phyloP scores from a whole-genome alignment of 306 rosid genomes.

The Ormosia emarginata region DNA sequence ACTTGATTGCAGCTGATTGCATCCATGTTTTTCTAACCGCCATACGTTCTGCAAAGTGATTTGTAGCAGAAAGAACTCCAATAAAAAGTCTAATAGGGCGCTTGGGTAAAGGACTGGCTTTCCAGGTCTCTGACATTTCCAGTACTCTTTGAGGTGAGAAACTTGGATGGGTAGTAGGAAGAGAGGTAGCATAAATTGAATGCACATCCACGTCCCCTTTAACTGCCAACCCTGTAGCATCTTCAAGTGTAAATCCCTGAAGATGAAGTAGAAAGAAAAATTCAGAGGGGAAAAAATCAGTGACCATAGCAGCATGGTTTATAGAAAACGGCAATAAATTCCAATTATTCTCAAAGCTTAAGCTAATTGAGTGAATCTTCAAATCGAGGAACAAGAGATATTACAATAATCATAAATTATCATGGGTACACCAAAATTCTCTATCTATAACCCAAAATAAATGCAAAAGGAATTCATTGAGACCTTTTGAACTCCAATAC shows the following conservation, averaged over 20 bases:
- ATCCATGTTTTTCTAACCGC: conserved; percentile 93
- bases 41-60: conserved; percentile 95
- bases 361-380: background rate
- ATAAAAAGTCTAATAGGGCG: conserved; percentile 56
- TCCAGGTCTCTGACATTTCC: conserved; percentile 86
- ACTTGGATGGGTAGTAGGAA: conserved; percentile 84
- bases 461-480: background rate
- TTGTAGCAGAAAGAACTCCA: conserved; percentile 90
- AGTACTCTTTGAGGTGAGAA: conserved; percentile 85
- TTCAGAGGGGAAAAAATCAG: background rate
- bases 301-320: background rate
- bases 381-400: background rate
- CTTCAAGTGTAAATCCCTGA: conserved; percentile 93
- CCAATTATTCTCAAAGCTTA: background rate
- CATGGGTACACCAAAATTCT: background rate
- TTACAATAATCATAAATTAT: background rate
- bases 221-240: conserved; percentile 86
- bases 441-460: background rate
- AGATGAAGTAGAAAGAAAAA: conserved; percentile 7
- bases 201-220: conserved; percentile 85
- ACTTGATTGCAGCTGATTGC: conserved; percentile 73
- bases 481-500: background rate
- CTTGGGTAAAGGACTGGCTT: conserved; percentile 58
- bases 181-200: conserved; percentile 80
- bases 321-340: conserved; percentile 1